Base-by-base conservation (phyloP, 495 filamentous ascomycete genomes). In the Neurospora sp. region DNA sequence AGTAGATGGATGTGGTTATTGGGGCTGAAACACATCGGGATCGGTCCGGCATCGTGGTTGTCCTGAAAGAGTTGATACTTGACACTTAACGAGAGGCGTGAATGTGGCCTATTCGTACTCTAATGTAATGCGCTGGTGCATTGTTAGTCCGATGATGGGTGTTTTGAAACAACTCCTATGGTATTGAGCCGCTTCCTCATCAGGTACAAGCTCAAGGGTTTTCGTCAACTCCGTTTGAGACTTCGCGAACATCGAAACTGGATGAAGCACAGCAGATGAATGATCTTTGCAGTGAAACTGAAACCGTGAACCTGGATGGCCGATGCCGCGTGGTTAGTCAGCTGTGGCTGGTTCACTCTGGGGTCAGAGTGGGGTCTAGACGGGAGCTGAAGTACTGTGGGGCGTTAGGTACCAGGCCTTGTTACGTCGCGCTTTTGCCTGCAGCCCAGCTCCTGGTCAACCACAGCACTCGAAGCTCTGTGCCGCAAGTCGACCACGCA, bases 1-100 rank as follows among this genome's bases (percentile, higher is more conserved):
- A 98, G 85, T 98, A 82, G 73, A 15, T 9, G 34, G 74, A 42
- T 17, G 39, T 62, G 54, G 15, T 34, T 7, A 31, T 62, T 34
- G 54, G 6, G 1, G 54, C 17, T 62, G 0, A 19, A 19, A 15
- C 0, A 17, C 13, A 19, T 62, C 24, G 24, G 54, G 15, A 62
- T 8, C 0, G 0, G 6, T 66, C 28, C 6, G 6, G 28, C 28
- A 36, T 36, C 4, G 54, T 34, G 54, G 24, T 66, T 66, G 15
- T 66, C 28, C 13, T 19, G 15, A 4, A 15, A 59, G 24, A 9
- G 28, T 34, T 34, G 54, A 62, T 62, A 31, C 28, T 34, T 24
- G 6, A 36, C 5, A 34, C 54, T 9, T 8, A 3, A 66, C 28
- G 54, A 34, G 24, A 66, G 54, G 24, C 54, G 54, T 9, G 6